Evolutionary conservation across 108 stramenopile genomes (phyloP), one percentile per base, ranked within the genome.

Genomic region (Licmophora abbreviata): DNA sequence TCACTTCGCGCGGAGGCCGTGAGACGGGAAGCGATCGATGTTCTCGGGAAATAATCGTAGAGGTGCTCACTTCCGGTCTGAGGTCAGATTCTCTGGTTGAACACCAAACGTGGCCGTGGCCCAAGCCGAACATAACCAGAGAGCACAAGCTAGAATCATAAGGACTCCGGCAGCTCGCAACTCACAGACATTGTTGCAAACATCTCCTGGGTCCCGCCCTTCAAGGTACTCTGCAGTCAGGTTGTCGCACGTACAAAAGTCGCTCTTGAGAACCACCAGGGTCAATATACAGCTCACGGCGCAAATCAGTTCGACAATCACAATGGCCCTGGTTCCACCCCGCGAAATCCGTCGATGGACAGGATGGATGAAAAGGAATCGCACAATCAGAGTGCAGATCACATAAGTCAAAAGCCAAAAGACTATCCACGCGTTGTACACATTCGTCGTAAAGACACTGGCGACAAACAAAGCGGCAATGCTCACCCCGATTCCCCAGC

Each of bases 391-490:
- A 21, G 58, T 44, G 21, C 50, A 27, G 29, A 50, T 37, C 0
- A 44, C 15, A 25, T 65, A 65, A 20, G 49, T 51, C 18, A 65
- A 51, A 2, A 65, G 23, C 31, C 34, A 65, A 47, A 65, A 65
- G 30, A 48, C 44, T 3, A 42, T 38, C 64, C 64, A 65, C 27
- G 52, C 25, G 46, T 65, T 65, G 56, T 45, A 65, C 44, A 42
- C 51, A 44, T 1, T 31, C 20, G 37, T 48, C 25, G 17, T 61
- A 38, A 33, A 34, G 35, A 36, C 17, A 34, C 38, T 38, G 17
- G 48, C 38, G 41, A 58, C 44, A 28, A 23, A 57, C 18, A 48
- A 26, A 25, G 18, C 21, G 1, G 29, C 33, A 9, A 51, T 37
- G 37, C 17, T 35, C 42, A 51, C 35, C 12, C 48, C 56, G 29